Conservation (phyloP, 2,329 filamentous ascomycete species). For the Aureobasidium sp. region DNA sequence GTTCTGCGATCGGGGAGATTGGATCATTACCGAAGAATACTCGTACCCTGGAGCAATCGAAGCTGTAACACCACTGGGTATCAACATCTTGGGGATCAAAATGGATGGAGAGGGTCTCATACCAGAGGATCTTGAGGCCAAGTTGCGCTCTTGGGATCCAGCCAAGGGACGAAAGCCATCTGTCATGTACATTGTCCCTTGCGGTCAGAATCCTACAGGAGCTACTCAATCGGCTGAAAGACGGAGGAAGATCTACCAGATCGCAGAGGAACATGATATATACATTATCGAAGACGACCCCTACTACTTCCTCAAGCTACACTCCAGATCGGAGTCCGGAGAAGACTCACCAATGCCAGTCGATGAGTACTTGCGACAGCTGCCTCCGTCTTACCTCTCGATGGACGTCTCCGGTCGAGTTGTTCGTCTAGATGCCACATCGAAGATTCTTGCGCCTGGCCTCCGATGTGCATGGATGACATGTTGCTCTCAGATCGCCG, state of each 20-base stretch:
- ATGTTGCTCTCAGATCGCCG: slow-evolving; percentile 23
- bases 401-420: slow-evolving; percentile 30
- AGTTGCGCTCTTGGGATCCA: slow-evolving; percentile 24
- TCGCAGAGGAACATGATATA: slow-evolving; percentile 25
- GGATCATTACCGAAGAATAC: slow-evolving; percentile 22
- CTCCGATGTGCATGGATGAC: slow-evolving; percentile 29
- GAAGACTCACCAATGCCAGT: background rate
- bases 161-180: slow-evolving; percentile 20
- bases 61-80: slow-evolving; percentile 21
- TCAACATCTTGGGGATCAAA: slow-evolving; percentile 23
- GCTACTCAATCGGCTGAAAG: slow-evolving; percentile 23
- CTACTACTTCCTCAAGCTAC: slow-evolving; percentile 24
- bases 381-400: slow-evolving; percentile 27
- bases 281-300: slow-evolving; percentile 29
- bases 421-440: slow-evolving; percentile 27
- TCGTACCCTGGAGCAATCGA: slow-evolving; percentile 26
- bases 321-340: slow-evolving; percentile 10
- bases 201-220: slow-evolving; percentile 27
- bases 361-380: background rate
- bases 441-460: slow-evolving; percentile 30
- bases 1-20: slow-evolving; percentile 25
- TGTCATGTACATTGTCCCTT: slow-evolving; percentile 28
- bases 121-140: slow-evolving; percentile 22
- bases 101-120: slow-evolving; percentile 27
- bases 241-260: slow-evolving; percentile 23